Percentiles rank a stretch among this genome's conserved stretches.
These are phyloP conservation scores for Sordaria brevicollis DNA, from an alignment of 495 filamentous ascomycete genomes.

Conservation along the genomic window DNA sequence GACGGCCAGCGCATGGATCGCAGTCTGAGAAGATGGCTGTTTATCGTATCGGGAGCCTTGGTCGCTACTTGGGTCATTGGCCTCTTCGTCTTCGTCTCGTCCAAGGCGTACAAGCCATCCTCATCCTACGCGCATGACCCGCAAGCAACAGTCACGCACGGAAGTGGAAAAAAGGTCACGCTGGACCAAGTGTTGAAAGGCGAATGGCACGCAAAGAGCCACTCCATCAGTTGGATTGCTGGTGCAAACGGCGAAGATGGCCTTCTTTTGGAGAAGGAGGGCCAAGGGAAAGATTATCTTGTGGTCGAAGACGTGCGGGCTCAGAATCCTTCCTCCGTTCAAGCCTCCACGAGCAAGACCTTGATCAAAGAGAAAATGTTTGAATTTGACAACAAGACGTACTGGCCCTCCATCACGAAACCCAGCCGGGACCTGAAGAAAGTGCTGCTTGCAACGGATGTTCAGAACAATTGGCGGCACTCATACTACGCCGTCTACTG, in stretches of 20 bases:
- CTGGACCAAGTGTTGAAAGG: slow-evolving; percentile 70
- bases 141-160: slow-evolving; percentile 49
- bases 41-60: slow-evolving; percentile 55
- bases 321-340: slow-evolving; percentile 25
- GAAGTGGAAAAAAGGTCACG: slow-evolving; percentile 67
- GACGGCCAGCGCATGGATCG: slow-evolving; percentile 42
- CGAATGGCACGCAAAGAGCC: slow-evolving; percentile 55
- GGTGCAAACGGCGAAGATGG: slow-evolving; percentile 81
- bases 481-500: slow-evolving; percentile 79
- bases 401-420: slow-evolving; percentile 49
- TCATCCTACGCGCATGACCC: slow-evolving; percentile 57
- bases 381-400: slow-evolving; percentile 37
- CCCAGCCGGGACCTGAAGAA: slow-evolving; percentile 77
- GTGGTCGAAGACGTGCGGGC: slow-evolving; percentile 78
- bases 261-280: slow-evolving; percentile 58
- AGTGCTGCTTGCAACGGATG: slow-evolving; percentile 66
- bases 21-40: slow-evolving; percentile 53
- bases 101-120: slow-evolving; percentile 52
- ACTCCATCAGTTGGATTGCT: slow-evolving; percentile 79
- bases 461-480: slow-evolving; percentile 73
- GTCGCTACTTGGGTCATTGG: slow-evolving; percentile 73
- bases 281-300: slow-evolving; percentile 54
- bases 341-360: slow-evolving; percentile 42
- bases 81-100: slow-evolving; percentile 59
- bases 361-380: slow-evolving; percentile 66